Conservation (phyloP, 495 filamentous ascomycete species). For the Venustampulla echinocandica region DNA sequence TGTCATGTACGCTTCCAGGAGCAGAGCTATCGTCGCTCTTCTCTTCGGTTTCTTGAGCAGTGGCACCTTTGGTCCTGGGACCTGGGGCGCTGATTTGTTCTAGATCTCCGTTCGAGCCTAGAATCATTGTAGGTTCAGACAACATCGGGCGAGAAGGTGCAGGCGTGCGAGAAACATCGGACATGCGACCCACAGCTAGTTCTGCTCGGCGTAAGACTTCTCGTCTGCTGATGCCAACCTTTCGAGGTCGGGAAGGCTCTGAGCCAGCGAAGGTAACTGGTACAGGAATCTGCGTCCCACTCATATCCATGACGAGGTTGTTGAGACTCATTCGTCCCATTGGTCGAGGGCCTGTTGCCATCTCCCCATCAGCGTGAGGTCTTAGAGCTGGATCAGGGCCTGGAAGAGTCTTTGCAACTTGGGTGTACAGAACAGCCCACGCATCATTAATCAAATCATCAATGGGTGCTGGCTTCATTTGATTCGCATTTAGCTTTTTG, state of each 20-base stretch:
- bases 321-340: slow-evolving; percentile 45
- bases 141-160: slow-evolving; percentile 27
- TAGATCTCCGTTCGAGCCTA: slow-evolving; percentile 11
- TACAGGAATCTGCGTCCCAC: slow-evolving; percentile 22
- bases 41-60: background rate
- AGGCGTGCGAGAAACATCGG: slow-evolving; percentile 24
- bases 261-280: slow-evolving; percentile 17
- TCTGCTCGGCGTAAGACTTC: slow-evolving; percentile 59
- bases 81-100: slow-evolving; percentile 8
- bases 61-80: background rate
- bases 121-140: slow-evolving; percentile 24
- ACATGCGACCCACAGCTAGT: slow-evolving; percentile 35
- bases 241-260: slow-evolving; percentile 38
- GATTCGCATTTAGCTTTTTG: slow-evolving; percentile 78
- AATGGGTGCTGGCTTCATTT: slow-evolving; percentile 75
- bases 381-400: slow-evolving; percentile 14
- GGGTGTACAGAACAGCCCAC: slow-evolving; percentile 69
- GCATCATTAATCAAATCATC: slow-evolving; percentile 87
- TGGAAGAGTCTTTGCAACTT: slow-evolving; percentile 35
- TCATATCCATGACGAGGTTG: slow-evolving; percentile 34
- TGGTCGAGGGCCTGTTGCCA: slow-evolving; percentile 5
- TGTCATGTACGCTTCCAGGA: slow-evolving; percentile 59
- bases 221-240: slow-evolving; percentile 44
- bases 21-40: slow-evolving; percentile 29
- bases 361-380: slow-evolving; percentile 21